phyloP scores from a whole-genome alignment of 2,329 filamentous ascomycete genomes.

The Iodosphaeria phyllophila region DNA sequence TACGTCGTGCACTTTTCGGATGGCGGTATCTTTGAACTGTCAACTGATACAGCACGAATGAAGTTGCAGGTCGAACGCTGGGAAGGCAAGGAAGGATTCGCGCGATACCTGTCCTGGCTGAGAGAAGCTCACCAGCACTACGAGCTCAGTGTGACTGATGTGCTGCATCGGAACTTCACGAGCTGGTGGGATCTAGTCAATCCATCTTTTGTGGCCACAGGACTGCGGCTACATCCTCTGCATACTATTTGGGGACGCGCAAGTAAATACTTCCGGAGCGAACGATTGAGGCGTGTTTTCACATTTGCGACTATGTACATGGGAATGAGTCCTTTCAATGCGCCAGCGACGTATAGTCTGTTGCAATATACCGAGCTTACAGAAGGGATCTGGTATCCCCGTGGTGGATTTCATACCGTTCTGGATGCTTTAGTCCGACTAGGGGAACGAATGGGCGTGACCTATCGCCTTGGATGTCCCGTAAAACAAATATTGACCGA shows the following conservation, averaged over 20 bases:
- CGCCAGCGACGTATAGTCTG: slow-evolving; percentile 54
- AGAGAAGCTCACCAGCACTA: slow-evolving; percentile 52
- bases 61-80: slow-evolving; percentile 53
- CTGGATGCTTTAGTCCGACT: slow-evolving; percentile 45
- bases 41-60: slow-evolving; percentile 52
- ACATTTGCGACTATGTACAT: slow-evolving; percentile 72
- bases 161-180: slow-evolving; percentile 50
- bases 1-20: slow-evolving; percentile 61
- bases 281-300: slow-evolving; percentile 50
- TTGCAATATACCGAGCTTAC: slow-evolving; percentile 60
- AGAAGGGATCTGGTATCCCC: slow-evolving; percentile 61
- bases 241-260: slow-evolving; percentile 51
- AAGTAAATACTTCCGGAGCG: slow-evolving; percentile 48
- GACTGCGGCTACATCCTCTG: slow-evolving; percentile 48
- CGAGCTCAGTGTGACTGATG: slow-evolving; percentile 45
- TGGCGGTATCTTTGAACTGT: slow-evolving; percentile 41
- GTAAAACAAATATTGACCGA: slow-evolving; percentile 36
- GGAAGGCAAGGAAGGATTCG: slow-evolving; percentile 53
- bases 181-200: slow-evolving; percentile 35
- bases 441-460: slow-evolving; percentile 40
- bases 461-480: slow-evolving; percentile 39
- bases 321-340: slow-evolving; percentile 64
- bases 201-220: slow-evolving; percentile 35
- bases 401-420: slow-evolving; percentile 50
- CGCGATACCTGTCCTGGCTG: slow-evolving; percentile 48